Base-by-base conservation (phyloP, 1,139 yeast genomes). In the Yamadazyma mexicana region DNA sequence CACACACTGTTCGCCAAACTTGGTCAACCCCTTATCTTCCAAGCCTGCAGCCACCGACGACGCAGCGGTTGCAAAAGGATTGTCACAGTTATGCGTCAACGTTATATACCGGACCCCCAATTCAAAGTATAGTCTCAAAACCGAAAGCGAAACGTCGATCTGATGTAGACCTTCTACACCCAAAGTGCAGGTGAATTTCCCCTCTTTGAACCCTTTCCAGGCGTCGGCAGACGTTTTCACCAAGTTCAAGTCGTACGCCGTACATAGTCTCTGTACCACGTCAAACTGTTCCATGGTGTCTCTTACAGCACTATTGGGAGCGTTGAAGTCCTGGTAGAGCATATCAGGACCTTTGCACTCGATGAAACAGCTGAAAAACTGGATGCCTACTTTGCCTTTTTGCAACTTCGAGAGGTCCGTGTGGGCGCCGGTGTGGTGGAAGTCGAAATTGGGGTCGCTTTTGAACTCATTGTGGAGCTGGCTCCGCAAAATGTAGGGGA, bases 111-210 rank as follows among this genome's bases (percentile, higher is more conserved):
- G 55, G 11, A 75, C 77, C 5, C 81, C 81, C 17, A 76, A 51
- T 8, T 69, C 75, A 42, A 51, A 64, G 47, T 70, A 76, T 46
- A 64, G 69, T 47, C 81, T 61, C 25, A 76, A 58, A n/a, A 73
- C 75, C 5, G 68, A 77, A 15, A 75, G 49, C 0, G 79, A 73
- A 7, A 68, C 48, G 49, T 74, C 81, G 18, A 69, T 65, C 49
- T 75, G 80, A 50, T 76, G 81, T 20, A 74, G 54, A 5, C 81
- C 81, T 54, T 76, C 81, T 7, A 74, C 73, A 5, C 80, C 81
- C 42, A 76, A 43, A 12, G 79, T 66, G 25, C 74, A 61, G 1
- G 79, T 70, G 33, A 75, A 66, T 39, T 66, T 62, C 2, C 58
- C 55, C 15, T 57, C 49, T n/a, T 49, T 40, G 45, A 62, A 75